phyloP scores from a whole-genome alignment of 169 alveolate species.

The Blepharisma undulans region DNA sequence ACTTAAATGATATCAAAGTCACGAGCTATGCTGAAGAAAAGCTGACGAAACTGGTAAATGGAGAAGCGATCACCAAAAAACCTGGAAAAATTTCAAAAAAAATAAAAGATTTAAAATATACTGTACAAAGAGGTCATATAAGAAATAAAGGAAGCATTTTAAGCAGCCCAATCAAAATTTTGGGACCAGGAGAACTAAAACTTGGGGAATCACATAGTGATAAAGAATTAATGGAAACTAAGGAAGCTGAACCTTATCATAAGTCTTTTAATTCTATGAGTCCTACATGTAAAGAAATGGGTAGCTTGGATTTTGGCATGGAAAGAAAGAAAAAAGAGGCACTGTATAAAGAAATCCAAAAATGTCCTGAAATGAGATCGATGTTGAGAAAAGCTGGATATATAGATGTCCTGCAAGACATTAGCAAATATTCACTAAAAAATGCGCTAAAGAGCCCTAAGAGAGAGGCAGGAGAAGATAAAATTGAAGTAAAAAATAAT shows the following conservation, averaged over 20 bases:
- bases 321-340: not conserved
- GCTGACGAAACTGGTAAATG: not conserved
- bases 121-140: not conserved
- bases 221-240: not conserved
- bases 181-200: not conserved
- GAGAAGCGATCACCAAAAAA: not conserved
- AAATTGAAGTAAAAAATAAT: not conserved
- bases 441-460: not conserved
- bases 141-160: not conserved
- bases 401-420: not conserved
- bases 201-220: not conserved
- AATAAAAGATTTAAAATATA: not conserved
- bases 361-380: conserved; percentile 8
- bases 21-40: not conserved
- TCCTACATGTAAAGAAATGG: not conserved
- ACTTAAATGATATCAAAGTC: not conserved
- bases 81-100: not conserved
- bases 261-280: not conserved
- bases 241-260: not conserved
- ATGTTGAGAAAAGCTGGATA: not conserved
- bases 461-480: not conserved
- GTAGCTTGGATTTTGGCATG: not conserved
- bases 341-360: not conserved
- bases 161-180: not conserved
- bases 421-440: not conserved